These are phyloP conservation scores for Carex arenaria DNA, from an alignment of 202 grass and related monocot genomes.

Conservation along the genomic window DNA sequence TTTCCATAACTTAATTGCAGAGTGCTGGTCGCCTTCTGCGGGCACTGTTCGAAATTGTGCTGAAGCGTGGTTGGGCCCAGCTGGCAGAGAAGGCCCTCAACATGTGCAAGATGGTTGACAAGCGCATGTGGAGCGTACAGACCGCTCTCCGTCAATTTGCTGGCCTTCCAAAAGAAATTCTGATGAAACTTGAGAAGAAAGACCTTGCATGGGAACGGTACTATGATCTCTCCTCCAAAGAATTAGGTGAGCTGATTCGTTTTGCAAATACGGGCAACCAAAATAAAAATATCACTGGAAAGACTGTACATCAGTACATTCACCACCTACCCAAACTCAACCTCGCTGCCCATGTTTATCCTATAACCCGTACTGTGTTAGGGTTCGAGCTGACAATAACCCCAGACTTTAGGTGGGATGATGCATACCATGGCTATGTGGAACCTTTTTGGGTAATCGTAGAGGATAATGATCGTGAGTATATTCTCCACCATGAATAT, in stretches of 20 bases:
- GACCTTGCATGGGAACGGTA: conserved; percentile 89
- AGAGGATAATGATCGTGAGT: conserved; percentile 88
- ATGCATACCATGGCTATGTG: conserved; percentile 78
- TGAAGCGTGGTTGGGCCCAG: conserved; percentile 94
- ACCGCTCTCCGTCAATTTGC: conserved; percentile 72
- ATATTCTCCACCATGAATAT: conserved; percentile 96
- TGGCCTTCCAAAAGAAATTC: conserved; percentile 84
- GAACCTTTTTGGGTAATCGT: conserved; percentile 95
- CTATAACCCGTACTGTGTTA: conserved; percentile 72
- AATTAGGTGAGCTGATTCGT: conserved; percentile 80
- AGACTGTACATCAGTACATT: conserved; percentile 68
- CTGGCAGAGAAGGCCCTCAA: conserved; percentile 84
- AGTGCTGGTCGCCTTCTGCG: conserved; percentile 76
- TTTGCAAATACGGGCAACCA: conserved; percentile 48
- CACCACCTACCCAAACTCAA: conserved; percentile 95
- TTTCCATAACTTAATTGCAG: conserved; percentile 35
- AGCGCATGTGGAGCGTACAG: conserved; percentile 95
- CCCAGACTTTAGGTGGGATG: conserved; percentile 93
- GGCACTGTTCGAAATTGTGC: conserved; percentile 74
- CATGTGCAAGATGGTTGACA: conserved; percentile 94
- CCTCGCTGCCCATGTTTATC: conserved; percentile 79
- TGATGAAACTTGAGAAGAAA: conserved; percentile 95
- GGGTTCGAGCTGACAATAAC: conserved; percentile 81
- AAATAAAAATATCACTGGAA: conserved; percentile 34
- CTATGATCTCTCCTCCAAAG: conserved; percentile 77